Conservation (phyloP, 2,329 filamentous ascomycete species). For the Cladosporium sp. region DNA sequence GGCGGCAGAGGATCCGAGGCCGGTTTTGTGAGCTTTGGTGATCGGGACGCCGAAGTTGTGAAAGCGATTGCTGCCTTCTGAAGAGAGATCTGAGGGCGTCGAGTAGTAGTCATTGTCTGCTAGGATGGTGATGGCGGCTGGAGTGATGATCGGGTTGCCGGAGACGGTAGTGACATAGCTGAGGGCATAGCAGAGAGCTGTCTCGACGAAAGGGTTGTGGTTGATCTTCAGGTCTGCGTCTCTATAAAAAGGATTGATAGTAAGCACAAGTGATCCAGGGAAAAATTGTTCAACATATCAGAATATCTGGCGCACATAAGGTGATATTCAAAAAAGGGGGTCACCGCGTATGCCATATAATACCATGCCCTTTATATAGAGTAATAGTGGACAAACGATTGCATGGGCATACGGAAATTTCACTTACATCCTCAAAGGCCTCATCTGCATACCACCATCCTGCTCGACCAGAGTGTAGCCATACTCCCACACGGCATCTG, state of each 20-base stretch:
- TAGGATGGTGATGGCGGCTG: conserved; percentile 76
- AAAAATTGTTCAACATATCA: neutral
- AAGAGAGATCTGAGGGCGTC: conserved; percentile 45
- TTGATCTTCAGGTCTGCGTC: conserved; percentile 42
- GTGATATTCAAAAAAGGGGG: too few species aligned
- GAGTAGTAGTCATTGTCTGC: conserved; percentile 98
- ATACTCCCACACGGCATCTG: conserved; percentile 83
- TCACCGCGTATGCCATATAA: too few species aligned
- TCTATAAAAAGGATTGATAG: conserved; percentile 17
- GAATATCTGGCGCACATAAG: too few species aligned
- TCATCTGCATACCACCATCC: conserved; percentile 75
- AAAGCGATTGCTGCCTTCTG: conserved; percentile 54
- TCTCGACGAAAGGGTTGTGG: conserved; percentile 86
- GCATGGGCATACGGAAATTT: neutral
- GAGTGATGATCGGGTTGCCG: conserved; percentile 52
- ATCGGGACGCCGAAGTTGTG: conserved; percentile 73
- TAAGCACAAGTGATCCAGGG: neutral
- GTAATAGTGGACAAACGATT: too few species aligned
- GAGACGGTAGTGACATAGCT: conserved; percentile 65
- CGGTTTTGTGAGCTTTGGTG: conserved; percentile 83
- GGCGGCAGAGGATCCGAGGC: conserved; percentile 89
- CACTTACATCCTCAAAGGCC: conserved; percentile 73
- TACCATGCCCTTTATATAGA: too few species aligned
- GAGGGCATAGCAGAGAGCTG: conserved; percentile 79
- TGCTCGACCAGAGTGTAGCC: conserved; percentile 66